Evolutionary conservation across 192 early-diverging fungal species (phyloP).

Genomic region (Backusella australiensis): DNA sequence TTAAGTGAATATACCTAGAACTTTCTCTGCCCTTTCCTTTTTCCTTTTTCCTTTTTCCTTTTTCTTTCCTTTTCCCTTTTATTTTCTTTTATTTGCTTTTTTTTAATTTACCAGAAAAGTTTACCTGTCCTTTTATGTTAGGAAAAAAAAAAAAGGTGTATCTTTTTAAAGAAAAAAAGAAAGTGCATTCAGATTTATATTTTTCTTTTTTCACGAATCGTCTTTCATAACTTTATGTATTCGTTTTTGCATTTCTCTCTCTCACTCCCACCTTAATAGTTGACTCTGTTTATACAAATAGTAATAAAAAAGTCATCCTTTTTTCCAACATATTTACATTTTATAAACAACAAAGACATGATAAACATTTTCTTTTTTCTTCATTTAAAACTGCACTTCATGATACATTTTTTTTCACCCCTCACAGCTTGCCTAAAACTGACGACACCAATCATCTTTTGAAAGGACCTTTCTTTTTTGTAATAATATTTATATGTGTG

Average conservation of each 20-base stretch:
- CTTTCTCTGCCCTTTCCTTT: not conserved
- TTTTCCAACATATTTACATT: not conserved
- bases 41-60: not conserved
- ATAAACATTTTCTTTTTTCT: not conserved
- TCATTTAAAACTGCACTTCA: constrained; percentile 1
- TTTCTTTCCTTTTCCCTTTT: not conserved
- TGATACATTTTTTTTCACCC: not conserved
- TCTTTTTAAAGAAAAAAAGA: too few species aligned
- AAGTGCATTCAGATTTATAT: not conserved
- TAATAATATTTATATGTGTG: not conserved
- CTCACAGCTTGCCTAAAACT: not conserved
- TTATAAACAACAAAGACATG: not conserved
- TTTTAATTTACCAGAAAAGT: constrained; percentile 1
- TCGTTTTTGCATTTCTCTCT: not conserved
- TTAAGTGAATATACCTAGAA: not conserved
- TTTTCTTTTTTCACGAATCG: not conserved
- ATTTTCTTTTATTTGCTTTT: not conserved
- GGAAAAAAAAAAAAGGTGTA: not conserved
- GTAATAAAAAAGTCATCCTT: not conserved
- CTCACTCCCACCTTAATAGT: not conserved
- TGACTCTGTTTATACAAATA: not conserved
- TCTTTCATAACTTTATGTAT: not conserved
- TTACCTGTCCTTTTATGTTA: not conserved
- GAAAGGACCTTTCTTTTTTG: not conserved
- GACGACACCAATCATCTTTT: constrained; percentile 2